phyloP scores from a whole-genome alignment of 768 basidiomycete species.

The Lentinus brumalis region DNA sequence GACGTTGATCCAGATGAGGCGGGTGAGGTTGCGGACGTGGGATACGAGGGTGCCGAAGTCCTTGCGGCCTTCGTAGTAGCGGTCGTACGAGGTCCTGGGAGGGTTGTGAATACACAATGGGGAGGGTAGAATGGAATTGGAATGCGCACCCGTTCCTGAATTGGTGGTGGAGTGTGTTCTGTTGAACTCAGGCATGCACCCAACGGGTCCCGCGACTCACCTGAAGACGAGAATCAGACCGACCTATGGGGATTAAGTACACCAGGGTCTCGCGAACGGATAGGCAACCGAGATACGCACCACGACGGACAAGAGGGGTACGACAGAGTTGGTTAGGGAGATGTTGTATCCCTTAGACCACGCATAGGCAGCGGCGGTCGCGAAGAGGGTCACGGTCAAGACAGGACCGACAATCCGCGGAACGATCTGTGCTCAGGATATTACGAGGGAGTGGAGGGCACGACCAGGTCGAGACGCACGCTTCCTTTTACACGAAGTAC shows the following conservation, averaged over 20 bases:
- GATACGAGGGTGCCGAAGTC: slow-evolving; percentile 73
- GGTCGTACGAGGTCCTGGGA: slow-evolving; percentile 78
- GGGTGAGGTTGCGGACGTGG: slow-evolving; percentile 74
- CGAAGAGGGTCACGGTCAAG: slow-evolving; percentile 78
- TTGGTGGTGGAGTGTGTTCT: neutral
- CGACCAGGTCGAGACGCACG: slow-evolving; percentile 44
- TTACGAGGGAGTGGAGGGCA: slow-evolving; percentile 7
- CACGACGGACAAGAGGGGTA: slow-evolving; percentile 88
- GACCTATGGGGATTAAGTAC: slow-evolving; percentile 48
- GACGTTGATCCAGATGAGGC: slow-evolving; percentile 80
- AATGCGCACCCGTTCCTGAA: slow-evolving; percentile 63
- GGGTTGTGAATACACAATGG: neutral
- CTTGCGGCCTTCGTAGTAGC: slow-evolving; percentile 89
- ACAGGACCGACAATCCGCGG: slow-evolving; percentile 78
- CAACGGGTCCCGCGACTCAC: slow-evolving; percentile 40
- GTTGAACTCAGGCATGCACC: neutral
- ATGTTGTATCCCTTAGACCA: slow-evolving; percentile 59
- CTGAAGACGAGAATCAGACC: slow-evolving; percentile 89
- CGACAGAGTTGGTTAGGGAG: slow-evolving; percentile 77
- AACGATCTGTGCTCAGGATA: slow-evolving; percentile 55
- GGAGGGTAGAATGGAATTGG: neutral
- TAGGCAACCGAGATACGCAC: slow-evolving; percentile 45
- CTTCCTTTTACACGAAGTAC: slow-evolving; percentile 83
- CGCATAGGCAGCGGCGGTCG: slow-evolving; percentile 60
- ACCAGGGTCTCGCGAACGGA: neutral